Evolutionary conservation across 345 rosid species (phyloP), one percentile per base, ranked within the genome.

Genomic region (Barbarea vulgaris): DNA sequence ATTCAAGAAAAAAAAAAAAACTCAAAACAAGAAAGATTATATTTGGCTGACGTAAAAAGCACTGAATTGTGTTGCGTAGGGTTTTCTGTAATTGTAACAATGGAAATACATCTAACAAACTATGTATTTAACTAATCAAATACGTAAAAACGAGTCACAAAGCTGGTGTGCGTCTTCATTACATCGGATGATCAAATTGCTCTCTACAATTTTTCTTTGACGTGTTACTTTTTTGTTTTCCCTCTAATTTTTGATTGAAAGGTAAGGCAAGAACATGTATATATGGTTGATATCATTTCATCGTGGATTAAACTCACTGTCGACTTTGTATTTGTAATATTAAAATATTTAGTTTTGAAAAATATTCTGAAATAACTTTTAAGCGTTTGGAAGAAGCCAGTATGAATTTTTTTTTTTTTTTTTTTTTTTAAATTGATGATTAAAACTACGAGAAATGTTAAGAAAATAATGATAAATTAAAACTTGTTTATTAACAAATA

Each of bases 41-140:
- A 19, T 37, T 48, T 59, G n/a, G 69, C 47, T 59, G 69, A 68
- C 52, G 58, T 68, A 30, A 39, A 62, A 41, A 31, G 37, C 25
- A 22, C 17, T 53, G 9, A 53, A 61, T 12, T 69, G 39, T 76
- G 58, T 69, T 76, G 65, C 59, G 80, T 69, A 58, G 24, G 64
- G 64, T 12, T 76, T 69, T 52, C 61, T 62, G 30, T 76, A 33
- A 42, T 61, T 18, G 51, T 34, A 41, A 61, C 19, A 69, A 33
- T 34, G 58, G 50, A 41, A 69, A 62, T 69, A 61, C 64, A 60
- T 69, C 47, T 53, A 63, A 54, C 65, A 41, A 52, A 54, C 27
- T 53, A 9, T 34, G 48, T 39, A 61, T 44, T 63, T 46, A 62
- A 63, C 33, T 30, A 25, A 18, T 19, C 4, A 12, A 53, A 21